Base-by-base conservation (phyloP, 768 basidiomycete species). In the Butyriboletus loyo region DNA sequence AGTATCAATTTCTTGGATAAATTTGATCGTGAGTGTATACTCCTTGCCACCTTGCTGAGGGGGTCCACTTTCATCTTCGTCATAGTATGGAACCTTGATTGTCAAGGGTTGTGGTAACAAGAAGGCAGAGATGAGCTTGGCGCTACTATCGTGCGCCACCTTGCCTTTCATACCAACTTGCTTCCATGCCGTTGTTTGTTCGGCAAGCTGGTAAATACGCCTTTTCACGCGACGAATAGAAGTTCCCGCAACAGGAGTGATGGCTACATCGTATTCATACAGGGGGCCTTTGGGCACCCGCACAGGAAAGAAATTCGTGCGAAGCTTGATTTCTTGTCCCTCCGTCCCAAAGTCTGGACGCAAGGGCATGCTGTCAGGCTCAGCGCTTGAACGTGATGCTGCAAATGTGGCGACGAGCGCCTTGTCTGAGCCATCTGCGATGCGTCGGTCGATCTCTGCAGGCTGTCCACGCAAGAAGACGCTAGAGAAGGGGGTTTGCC, bases 391-490 rank as follows among this genome's bases (percentile, higher is more conserved):
- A 69, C 46, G 8, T 57, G 59, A 49, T 44, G 47, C 11, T 56
- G 69, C 39, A 73, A 72, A 28, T 60, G 61, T 46, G 44, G 66
- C 61, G n/a, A 82, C 65, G 4, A 81, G 70, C 5, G 68, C 61
- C 44, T 79, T 75, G 61, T 79, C 75, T 1, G 74, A 75, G 53
- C 66, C 53, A 46, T 76, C 72, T 49, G 66, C 31, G 70, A 66
- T 64, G 69, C 89, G 88, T 40, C 71, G 69, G 53, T 83, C 77
- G 37, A 91, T 66, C 14, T 79, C 73, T 57, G 62, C 85, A 67
- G 64, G 65, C 48, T 55, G 55, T 36, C 66, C 65, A 2, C 67
- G 67, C 44, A 70, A 64, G 55, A 77, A 81, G 28, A 79, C 61
- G n/a, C 78, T 79, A 47, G 11, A 42, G 43, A 2, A 41, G 25